A percentile compares a stretch with the other conserved stretches of the same genome.
Evolutionary conservation across 1,284 basidiomycete genomes (phyloP).

Genomic region (Coriolopsis trogii): DNA sequence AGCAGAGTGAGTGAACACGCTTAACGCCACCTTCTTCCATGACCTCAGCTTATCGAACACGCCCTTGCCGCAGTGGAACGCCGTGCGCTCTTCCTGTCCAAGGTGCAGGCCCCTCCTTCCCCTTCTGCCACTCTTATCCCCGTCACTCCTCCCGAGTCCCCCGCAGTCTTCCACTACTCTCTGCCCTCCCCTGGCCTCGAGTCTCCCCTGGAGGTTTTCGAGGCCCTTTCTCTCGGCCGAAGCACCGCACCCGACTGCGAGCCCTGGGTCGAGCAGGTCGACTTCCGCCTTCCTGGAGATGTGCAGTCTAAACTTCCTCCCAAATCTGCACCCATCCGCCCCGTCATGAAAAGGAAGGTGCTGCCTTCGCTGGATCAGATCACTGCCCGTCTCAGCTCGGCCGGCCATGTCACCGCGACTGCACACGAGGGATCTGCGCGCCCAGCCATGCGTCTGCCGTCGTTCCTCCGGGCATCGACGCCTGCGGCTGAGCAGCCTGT

Average conservation of each 20-base stretch:
- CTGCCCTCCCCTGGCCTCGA: constrained; percentile 68
- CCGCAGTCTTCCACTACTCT: constrained; percentile 67
- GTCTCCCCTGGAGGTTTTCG: constrained; percentile 64
- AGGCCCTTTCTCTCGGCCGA: constrained; percentile 46
- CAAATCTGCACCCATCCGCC: constrained; percentile 16
- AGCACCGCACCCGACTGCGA: constrained; percentile 36
- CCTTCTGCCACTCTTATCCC: constrained; percentile 58
- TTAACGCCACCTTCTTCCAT: not conserved
- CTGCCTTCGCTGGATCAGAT: constrained; percentile 78
- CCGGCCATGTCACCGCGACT: constrained; percentile 29
- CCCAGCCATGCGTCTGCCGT: constrained; percentile 42
- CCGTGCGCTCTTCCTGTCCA: constrained; percentile 74
- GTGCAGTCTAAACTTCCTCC: constrained; percentile 21
- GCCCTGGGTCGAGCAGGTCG: constrained; percentile 68
- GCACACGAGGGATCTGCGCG: constrained; percentile 25
- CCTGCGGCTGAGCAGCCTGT: constrained; percentile 18
- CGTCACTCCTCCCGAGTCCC: constrained; percentile 71
- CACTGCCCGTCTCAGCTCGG: constrained; percentile 57
- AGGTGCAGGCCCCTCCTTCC: constrained; percentile 66
- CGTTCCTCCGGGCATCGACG: constrained; percentile 42
- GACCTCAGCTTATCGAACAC: constrained; percentile 2
- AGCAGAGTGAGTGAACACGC: constrained; percentile 59
- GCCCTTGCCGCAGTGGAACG: constrained; percentile 56
- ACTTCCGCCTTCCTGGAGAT: constrained; percentile 51
- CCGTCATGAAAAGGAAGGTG: constrained; percentile 35